Percentiles rank a stretch among this genome's conserved stretches.
Conservation (phyloP, 2,329 filamentous ascomycete species). For the Pseudogymnoascus sp. region DNA sequence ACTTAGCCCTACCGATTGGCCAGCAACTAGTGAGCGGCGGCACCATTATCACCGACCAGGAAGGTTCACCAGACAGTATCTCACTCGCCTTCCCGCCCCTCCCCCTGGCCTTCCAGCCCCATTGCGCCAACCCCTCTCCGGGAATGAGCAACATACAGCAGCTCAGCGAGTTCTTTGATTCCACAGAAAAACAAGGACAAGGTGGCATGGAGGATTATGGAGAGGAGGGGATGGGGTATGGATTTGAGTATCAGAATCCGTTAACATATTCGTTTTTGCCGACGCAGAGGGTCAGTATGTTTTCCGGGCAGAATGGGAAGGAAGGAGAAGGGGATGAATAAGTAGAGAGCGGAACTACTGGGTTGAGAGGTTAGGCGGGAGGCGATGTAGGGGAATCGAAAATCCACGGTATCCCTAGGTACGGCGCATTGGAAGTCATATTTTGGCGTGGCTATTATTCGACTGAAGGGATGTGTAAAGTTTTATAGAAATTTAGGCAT, state of each 20-base stretch:
- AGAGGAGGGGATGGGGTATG: neutral
- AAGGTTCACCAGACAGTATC: conserved; percentile 27
- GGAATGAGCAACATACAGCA: neutral
- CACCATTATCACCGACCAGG: conserved; percentile 15
- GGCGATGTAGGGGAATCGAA: neutral
- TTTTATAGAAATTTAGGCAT: neutral
- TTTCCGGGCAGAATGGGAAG: conserved; percentile 19
- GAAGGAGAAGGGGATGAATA: neutral
- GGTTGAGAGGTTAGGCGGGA: neutral
- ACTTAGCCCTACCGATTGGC: neutral
- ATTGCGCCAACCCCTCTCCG: conserved; percentile 17
- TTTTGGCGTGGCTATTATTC: neutral
- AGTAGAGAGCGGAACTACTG: neutral
- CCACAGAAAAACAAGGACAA: neutral
- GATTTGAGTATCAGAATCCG: conserved; percentile 22
- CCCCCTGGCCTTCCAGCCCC: conserved; percentile 29
- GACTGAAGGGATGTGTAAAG: neutral
- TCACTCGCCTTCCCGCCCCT: conserved; percentile 33
- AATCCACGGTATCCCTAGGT: neutral
- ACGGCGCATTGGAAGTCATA: neutral
- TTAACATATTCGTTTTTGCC: conserved; percentile 26
- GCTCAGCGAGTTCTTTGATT: neutral
- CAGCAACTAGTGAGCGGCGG: neutral
- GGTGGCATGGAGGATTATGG: neutral
- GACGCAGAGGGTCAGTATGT: conserved; percentile 26